Evolutionary conservation across 768 basidiomycete species (phyloP).

Genomic region (Termitomyces eurrhizus): DNA sequence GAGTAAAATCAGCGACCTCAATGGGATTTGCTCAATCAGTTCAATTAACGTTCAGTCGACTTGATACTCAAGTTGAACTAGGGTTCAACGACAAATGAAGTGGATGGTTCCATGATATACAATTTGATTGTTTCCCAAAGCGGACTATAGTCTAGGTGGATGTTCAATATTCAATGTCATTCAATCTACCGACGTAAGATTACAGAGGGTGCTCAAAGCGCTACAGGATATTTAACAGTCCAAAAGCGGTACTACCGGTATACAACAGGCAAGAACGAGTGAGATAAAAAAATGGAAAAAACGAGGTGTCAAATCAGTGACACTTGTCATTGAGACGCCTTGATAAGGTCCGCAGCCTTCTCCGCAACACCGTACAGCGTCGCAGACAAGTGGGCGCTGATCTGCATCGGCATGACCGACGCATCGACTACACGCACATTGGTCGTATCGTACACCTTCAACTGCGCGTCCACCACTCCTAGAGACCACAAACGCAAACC

Average conservation of each 20-base stretch:
- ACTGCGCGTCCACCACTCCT: constrained; percentile 45
- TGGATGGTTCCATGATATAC: too few relatives aligned
- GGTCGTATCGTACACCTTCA: constrained; percentile 42
- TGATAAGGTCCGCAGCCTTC: constrained; percentile 50
- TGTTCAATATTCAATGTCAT: too few relatives aligned
- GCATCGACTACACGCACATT: constrained; percentile 53
- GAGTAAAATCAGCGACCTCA: too few relatives aligned
- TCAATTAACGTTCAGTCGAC: too few relatives aligned
- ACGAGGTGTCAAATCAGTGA: background rate
- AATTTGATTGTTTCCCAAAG: too few relatives aligned
- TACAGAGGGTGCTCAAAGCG: background rate
- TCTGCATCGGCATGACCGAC: constrained; percentile 42
- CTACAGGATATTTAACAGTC: background rate
- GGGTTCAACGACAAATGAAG: too few relatives aligned
- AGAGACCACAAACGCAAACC: constrained; percentile 13
- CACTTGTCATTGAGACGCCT: constrained; percentile 26
- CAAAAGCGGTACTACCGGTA: background rate
- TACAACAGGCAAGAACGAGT: background rate
- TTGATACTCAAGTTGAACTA: too few relatives aligned
- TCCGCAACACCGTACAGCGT: constrained; percentile 54
- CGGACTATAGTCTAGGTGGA: too few relatives aligned
- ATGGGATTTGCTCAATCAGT: too few relatives aligned
- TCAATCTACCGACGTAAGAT: background rate
- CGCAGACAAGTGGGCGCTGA: constrained; percentile 43
- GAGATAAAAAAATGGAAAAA: background rate